Evolutionary conservation across 305 asterid genomes (phyloP), one percentile per base, ranked within the genome.

Genomic region (Stenogyne calaminthoides): DNA sequence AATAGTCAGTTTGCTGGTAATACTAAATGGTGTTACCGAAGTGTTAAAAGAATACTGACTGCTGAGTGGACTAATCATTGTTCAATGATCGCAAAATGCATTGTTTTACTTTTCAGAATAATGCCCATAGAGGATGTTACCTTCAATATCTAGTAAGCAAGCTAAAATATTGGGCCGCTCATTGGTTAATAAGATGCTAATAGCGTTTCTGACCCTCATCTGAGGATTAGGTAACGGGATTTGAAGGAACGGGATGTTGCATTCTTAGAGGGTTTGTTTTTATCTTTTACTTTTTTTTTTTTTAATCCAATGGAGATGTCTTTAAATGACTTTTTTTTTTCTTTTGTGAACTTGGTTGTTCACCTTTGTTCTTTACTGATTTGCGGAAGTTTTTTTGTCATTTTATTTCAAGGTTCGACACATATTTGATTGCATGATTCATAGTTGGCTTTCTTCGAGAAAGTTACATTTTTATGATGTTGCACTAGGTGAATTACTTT

Each of bases 161-260:
- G n/a, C 20, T 42, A 32, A 63, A 9, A 49, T 39, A 40, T 52
- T 12, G 40, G 40, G 37, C 20, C 57, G 51, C 67, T 52, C 67
- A 58, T 57, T 70, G 39, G 64, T 56, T 51, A 36, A 49, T 34
- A 46, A n/a, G 32, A 49, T 72, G 25, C 36, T 59, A 16, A 12
- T 40, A 34, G 59, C 42, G 9, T 37, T 7, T 46, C 16, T 32
- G 6, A 14, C 44, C 46, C n/a, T 44, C 36, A 40, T 54, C 11
- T 19, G 58, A 61, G 74, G 29, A 75, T 44, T 49, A 25, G 64
- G 56, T 47, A 36, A 20, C 15, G 55, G 32, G 37, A 49, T 22
- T 15, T 18, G 64, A 61, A 19, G 22, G 10, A 47, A 36, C 20
- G 7, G 27, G 37, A 27, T 6, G 12, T 16, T 55, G 20, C 29